Evolutionary conservation across 331 rosid genomes (phyloP).

Genomic region (Acacia pycnantha): DNA sequence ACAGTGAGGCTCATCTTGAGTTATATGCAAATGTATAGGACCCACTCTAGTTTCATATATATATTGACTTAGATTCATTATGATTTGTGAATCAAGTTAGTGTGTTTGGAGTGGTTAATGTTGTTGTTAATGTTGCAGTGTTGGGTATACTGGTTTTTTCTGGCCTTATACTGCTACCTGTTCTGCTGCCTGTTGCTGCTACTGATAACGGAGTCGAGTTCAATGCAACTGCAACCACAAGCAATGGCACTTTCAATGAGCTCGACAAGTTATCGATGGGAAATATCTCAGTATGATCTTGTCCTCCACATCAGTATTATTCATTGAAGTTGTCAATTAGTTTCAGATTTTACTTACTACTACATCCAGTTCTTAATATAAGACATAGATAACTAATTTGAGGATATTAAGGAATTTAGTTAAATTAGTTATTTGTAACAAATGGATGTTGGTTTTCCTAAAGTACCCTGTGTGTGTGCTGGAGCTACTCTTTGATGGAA

Average conservation of each 20-base stretch:
- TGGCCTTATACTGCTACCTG: slow-evolving; percentile 74
- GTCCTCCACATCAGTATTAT: neutral
- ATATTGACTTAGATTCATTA: neutral
- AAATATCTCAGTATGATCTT: slow-evolving; percentile 55
- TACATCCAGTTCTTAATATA: neutral
- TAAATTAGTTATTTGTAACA: too few species aligned
- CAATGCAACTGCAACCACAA: slow-evolving; percentile 25
- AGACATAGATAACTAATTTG: too few species aligned
- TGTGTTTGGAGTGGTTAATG: slow-evolving; percentile 16
- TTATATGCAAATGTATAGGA: neutral
- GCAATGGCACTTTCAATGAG: slow-evolving; percentile 58
- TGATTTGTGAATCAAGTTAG: neutral
- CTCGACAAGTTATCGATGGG: slow-evolving; percentile 82
- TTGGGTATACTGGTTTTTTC: slow-evolving; percentile 67
- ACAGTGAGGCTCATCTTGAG: neutral
- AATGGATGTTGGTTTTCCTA: too few species aligned
- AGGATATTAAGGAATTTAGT: too few species aligned
- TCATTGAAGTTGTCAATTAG: slow-evolving; percentile 4
- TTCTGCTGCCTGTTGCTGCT: slow-evolving; percentile 73
- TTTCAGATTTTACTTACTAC: neutral
- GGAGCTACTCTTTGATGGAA: too few species aligned
- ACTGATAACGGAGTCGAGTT: slow-evolving; percentile 43
- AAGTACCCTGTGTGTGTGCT: too few species aligned
- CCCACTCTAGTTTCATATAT: neutral
- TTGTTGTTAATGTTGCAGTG: slow-evolving; percentile 48